Base-by-base conservation (phyloP, 768 basidiomycete genomes). In the Suillus discolor region DNA sequence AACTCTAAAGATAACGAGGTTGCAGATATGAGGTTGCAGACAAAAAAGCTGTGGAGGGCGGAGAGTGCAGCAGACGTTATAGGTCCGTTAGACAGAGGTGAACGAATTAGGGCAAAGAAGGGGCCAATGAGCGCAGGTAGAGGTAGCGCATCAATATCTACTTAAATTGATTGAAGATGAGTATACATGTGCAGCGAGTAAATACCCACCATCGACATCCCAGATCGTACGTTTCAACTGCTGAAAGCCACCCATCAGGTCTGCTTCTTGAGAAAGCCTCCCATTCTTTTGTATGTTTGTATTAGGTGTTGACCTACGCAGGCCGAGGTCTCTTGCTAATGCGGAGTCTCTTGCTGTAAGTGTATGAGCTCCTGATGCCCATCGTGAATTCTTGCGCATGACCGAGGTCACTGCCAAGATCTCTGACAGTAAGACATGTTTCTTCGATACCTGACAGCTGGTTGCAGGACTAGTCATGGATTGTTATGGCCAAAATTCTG, bases 301-400 rank as follows among this genome's bases (percentile, higher is more conserved):
- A 57, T 79, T 82, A 13, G 85, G 81, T 31, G 80, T 83, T 11
- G 88, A 83, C 70, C 90, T 84, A 60, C 91, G 83, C 54, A 93
- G 84, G 36, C 92, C 92, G 49, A 92, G 85, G 71, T 89, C 90
- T 72, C 83, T 89, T 57, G 91, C 91, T 47, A 94, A 79, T 2
- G 87, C 84, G 23, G 89, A 85, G 72, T 90, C 90, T 68, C 86
- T 83, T 60, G 85, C 79, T 51, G 84, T 82, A 71, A 87, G 82
- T 31, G 85, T 85, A 71, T 88, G 86, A 34, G 85, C 85, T 54
- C 86, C 85, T 15, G 92, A 88, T 20, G 96, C 92, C 97, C 97
- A 98, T 53, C 97, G 88, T 55, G 96, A 95, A 79, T 99, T 99
- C 82, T 96, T 94, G 77, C 97, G 92, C 96, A 99, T 99, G 23